Conservation (phyloP, 1,139 yeast species). For the Meyerozyma elateridarum region DNA sequence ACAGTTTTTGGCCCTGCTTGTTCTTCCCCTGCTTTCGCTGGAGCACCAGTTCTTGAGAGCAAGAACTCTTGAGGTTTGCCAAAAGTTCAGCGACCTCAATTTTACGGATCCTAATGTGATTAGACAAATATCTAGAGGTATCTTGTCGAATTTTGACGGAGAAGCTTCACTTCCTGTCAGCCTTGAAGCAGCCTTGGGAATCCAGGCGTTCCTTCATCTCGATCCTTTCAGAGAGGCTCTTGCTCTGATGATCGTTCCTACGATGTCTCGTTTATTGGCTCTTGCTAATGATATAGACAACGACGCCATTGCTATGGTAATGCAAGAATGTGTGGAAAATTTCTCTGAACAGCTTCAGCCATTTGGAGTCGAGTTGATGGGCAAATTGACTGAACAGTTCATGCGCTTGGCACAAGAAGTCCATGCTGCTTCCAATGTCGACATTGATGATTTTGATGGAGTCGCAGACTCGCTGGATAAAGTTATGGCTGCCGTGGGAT, state of each 20-base stretch:
- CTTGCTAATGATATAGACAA: conserved; percentile 81
- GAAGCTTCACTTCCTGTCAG: conserved; percentile 67
- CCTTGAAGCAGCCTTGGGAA: conserved; percentile 78
- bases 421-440: conserved; percentile 53
- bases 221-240: conserved; percentile 66
- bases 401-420: conserved; percentile 69
- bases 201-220: conserved; percentile 70
- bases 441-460: conserved; percentile 36
- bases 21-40: conserved; percentile 69
- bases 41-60: conserved; percentile 73
- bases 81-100: conserved; percentile 63
- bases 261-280: conserved; percentile 74
- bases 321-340: conserved; percentile 93
- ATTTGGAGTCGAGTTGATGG: conserved; percentile 84
- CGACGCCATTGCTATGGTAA: conserved; percentile 82
- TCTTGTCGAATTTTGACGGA: conserved; percentile 52
- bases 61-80: conserved; percentile 74
- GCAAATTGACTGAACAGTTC: conserved; percentile 75
- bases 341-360: conserved; percentile 89
- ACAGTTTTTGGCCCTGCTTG: conserved; percentile 54
- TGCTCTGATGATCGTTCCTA: conserved; percentile 64
- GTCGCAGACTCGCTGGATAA: conserved; percentile 65
- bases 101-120: conserved; percentile 48
- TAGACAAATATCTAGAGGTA: conserved; percentile 59
- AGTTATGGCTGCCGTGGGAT: conserved; percentile 82